Percentiles rank a stretch among this genome's conserved stretches.
These are phyloP conservation scores for Penicillium sp. DNA, from an alignment of 2,329 filamentous ascomycete species.

Conservation along the genomic window DNA sequence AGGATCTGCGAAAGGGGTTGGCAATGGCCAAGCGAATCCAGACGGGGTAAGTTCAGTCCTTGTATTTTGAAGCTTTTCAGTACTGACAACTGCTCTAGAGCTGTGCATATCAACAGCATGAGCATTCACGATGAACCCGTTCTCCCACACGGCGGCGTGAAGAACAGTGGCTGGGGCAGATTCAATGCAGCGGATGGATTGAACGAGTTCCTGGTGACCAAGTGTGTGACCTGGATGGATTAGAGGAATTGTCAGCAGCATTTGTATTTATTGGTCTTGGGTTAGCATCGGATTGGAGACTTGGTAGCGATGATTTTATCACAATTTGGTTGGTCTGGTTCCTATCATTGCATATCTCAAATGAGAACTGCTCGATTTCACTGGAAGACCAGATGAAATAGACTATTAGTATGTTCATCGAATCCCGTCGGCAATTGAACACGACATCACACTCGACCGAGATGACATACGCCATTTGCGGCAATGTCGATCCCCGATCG, in stretches of 20 bases:
- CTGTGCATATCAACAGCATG: constrained; percentile 60
- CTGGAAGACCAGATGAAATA: too few species aligned
- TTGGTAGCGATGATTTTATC: too few species aligned
- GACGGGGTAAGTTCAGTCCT: constrained; percentile 46
- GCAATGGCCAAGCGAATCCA: constrained; percentile 57
- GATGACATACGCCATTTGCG: too few species aligned
- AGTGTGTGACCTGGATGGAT: constrained; percentile 56
- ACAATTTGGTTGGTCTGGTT: too few species aligned
- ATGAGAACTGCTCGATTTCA: too few species aligned
- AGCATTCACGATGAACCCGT: constrained; percentile 57
- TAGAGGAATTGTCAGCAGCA: constrained; percentile 9
- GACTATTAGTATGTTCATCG: too few species aligned
- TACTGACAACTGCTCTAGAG: constrained; percentile 14
- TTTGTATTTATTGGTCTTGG: too few species aligned
- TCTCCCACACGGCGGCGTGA: constrained; percentile 59
- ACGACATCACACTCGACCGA: constrained; percentile 10
- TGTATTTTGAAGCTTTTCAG: constrained; percentile 1
- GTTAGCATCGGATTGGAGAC: too few species aligned
- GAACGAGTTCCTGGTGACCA: constrained; percentile 57
- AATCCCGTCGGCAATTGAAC: constrained; percentile 21
- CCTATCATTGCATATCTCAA: too few species aligned
- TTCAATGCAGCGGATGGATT: constrained; percentile 52
- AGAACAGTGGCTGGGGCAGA: constrained; percentile 55
- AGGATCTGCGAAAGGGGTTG: constrained; percentile 55
- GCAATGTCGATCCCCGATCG: constrained; percentile 13